A percentile compares a stretch with the other conserved stretches of the same genome.
Conservation (phyloP, 345 rosid species). For the Limnanthes douglasii region DNA sequence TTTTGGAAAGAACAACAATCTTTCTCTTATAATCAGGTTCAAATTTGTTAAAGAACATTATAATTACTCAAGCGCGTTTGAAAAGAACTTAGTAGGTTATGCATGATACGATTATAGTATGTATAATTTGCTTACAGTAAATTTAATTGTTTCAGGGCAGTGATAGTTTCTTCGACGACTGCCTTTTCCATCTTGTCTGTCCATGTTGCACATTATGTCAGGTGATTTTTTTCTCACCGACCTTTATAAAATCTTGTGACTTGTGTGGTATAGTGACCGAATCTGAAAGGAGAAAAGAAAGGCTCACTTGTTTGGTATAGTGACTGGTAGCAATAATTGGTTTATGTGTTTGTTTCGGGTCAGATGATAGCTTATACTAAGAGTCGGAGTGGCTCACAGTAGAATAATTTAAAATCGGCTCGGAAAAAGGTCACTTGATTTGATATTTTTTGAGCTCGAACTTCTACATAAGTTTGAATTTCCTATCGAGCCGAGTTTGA, state of each 20-base stretch:
- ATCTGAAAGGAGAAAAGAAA: background rate
- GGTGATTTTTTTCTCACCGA: conserved; percentile 17
- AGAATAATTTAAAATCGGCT: no score
- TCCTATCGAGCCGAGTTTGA: no score
- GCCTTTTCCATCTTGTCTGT: conserved; percentile 54
- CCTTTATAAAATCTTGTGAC: background rate
- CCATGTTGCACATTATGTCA: conserved; percentile 72
- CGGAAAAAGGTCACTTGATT: no score
- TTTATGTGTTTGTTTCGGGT: no score
- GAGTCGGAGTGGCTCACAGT: no score
- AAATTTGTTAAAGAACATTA: background rate
- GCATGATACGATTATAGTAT: no score
- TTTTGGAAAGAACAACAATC: background rate
- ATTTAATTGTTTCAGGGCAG: conserved; percentile 31
- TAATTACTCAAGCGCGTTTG: background rate
- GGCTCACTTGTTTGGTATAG: background rate
- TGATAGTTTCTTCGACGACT: conserved; percentile 63
- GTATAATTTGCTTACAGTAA: conserved; percentile 3
- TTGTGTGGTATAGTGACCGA: background rate
- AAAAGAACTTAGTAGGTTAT: no score
- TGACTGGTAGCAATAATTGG: no score
- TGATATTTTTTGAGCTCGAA: no score
- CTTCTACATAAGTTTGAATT: no score
- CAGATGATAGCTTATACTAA: no score
- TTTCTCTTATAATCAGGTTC: background rate